Conservation (phyloP, 345 rosid species). For the Arabis hirsuta region DNA sequence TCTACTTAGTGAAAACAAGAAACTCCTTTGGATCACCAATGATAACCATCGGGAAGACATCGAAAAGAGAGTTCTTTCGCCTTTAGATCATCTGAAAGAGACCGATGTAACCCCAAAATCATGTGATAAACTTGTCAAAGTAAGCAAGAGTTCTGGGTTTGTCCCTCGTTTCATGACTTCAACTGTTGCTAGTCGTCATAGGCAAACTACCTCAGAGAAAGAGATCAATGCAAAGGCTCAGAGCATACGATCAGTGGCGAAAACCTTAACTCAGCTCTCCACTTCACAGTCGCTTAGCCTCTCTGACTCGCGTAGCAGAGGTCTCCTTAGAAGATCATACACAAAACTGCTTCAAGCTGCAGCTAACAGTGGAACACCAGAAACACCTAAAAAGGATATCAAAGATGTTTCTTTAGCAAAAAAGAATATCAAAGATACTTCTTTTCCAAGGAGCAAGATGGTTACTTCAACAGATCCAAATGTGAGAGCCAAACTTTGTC, state of each 20-base stretch:
- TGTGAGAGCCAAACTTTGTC: constrained; percentile 54
- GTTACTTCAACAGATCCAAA: constrained; percentile 74
- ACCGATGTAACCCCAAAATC: constrained; percentile 40
- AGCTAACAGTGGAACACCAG: constrained; percentile 42
- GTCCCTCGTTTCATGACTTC: constrained; percentile 85
- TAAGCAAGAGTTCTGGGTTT: constrained; percentile 34
- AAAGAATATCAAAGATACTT: constrained; percentile 40
- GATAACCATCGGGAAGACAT: constrained; percentile 47
- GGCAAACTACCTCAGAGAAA: constrained; percentile 65
- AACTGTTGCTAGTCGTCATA: constrained; percentile 85
- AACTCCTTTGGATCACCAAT: constrained; percentile 50
- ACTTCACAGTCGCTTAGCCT: constrained; percentile 67
- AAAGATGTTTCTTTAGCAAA: constrained; percentile 33
- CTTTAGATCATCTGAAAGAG: constrained; percentile 45
- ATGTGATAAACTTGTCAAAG: constrained; percentile 45
- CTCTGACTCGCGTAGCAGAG: constrained; percentile 60
- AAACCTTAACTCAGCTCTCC: constrained; percentile 56
- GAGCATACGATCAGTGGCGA: constrained; percentile 48
- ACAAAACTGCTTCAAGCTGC: constrained; percentile 50
- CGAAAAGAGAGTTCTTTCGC: constrained; percentile 30
- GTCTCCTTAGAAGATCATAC: constrained; percentile 49
- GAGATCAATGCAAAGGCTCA: constrained; percentile 51
- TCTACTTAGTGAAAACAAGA: constrained; percentile 59
- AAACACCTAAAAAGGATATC: constrained; percentile 49
- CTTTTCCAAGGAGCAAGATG: constrained; percentile 56